Evolutionary conservation across 768 basidiomycete species (phyloP).

Genomic region (Boletus vinaceobasis): DNA sequence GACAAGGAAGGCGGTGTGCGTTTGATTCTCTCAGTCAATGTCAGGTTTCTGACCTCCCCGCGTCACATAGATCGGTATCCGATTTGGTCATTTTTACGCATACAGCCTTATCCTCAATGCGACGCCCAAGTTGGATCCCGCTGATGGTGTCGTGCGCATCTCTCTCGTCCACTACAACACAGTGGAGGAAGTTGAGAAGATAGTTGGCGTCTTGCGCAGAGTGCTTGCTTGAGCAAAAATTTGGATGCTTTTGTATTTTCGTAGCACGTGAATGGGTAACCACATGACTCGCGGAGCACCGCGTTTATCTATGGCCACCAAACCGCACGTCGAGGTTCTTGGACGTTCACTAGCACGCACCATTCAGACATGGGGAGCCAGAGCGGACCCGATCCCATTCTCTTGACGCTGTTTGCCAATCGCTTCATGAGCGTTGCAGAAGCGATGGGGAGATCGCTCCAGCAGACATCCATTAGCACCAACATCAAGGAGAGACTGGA

Average conservation of each 20-base stretch:
- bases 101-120: slow-evolving; percentile 56
- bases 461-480: slow-evolving; percentile 86
- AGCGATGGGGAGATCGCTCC: slow-evolving; percentile 89
- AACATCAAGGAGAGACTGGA: slow-evolving; percentile 97
- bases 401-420: slow-evolving; percentile 90
- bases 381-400: slow-evolving; percentile 71
- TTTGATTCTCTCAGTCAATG: slow-evolving; percentile 7
- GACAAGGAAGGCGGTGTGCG: slow-evolving; percentile 62
- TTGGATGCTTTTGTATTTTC: not conserved
- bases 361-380: slow-evolving; percentile 16
- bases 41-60: not conserved
- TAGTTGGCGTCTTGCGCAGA: slow-evolving; percentile 55
- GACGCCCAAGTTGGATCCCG: slow-evolving; percentile 52
- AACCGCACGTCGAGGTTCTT: not conserved
- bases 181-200: slow-evolving; percentile 59
- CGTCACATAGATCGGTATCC: slow-evolving; percentile 61
- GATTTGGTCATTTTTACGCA: slow-evolving; percentile 78
- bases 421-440: slow-evolving; percentile 98
- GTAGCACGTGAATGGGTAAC: not conserved
- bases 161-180: slow-evolving; percentile 82
- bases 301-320: not conserved
- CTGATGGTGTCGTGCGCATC: slow-evolving; percentile 70
- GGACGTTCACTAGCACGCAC: not conserved
- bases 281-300: slow-evolving; percentile 1
- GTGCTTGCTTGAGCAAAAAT: slow-evolving; percentile 32